Evolutionary conservation across 2,329 filamentous ascomycete genomes (phyloP), one percentile per base, ranked within the genome.

Genomic region (Leptosphaerulina australis): DNA sequence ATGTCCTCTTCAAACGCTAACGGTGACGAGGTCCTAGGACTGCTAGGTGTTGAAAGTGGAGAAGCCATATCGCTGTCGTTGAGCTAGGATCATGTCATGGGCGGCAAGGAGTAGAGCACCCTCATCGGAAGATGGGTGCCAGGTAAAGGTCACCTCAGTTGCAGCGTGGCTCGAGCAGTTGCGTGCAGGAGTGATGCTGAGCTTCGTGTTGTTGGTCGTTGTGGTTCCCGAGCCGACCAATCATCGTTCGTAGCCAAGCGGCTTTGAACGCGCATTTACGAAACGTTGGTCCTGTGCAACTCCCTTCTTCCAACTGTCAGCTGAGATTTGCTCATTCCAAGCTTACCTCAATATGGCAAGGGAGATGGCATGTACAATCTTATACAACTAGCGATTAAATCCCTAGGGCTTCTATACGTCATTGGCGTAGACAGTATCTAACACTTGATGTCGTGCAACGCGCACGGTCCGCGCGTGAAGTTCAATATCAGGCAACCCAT

Each of bases 31-130:
- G 67, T 59, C 44, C 58, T 63, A 52, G 60, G 60, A 14, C 60
- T 64, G 51, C 55, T 56, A 50, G 67, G 67, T 15, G 54, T 50
- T 30, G 63, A 63, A 50, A 58, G 66, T 49, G 67, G 63, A 55
- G 66, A 67, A 52, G 47, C 68, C 69, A 73, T 72, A 62, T 53
- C 38, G 45, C 37, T 73, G 62, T 51, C 20, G 45, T 49, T 15
- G 43, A n/a, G 44, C 44, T 41, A 47, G 59, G 59, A 54, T 54
- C 62, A 60, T 56, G 63, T 63, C 66, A 60, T 55, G 50, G 50
- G 55, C 44, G 55, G 41, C 46, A 36, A 41, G 40, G 50, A 59
- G 62, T 56, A 60, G 65, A 64, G 53, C 55, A 66, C 52, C 62
- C 63, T 66, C 62, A 68, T 67, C 56, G 57, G 58, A 60, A 50